A percentile compares a stretch with the other conserved stretches of the same genome.
phyloP scores from a whole-genome alignment of 305 asterid genomes.

The Fraxinus velutina region DNA sequence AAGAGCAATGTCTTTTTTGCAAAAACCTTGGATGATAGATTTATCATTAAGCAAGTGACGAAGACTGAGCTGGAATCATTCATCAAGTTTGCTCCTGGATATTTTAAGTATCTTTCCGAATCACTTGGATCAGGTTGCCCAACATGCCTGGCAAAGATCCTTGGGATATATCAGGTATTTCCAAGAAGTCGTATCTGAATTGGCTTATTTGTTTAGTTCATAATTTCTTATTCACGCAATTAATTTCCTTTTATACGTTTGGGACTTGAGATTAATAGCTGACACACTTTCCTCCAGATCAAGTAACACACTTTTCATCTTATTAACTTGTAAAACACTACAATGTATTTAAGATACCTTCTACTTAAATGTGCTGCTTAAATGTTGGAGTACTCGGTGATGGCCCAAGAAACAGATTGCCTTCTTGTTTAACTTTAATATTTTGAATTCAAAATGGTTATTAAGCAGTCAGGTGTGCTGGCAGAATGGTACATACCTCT shows the following conservation, averaged over 20 bases:
- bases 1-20: slow-evolving; percentile 95
- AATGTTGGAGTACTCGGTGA: background rate
- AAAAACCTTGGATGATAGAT: slow-evolving; percentile 86
- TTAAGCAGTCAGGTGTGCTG: background rate
- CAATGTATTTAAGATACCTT: background rate
- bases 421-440: background rate
- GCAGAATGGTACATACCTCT: background rate
- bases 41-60: slow-evolving; percentile 87
- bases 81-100: slow-evolving; percentile 81
- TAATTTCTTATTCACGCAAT: background rate
- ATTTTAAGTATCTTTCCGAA: slow-evolving; percentile 78
- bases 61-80: slow-evolving; percentile 96
- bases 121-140: slow-evolving; percentile 67
- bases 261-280: background rate
- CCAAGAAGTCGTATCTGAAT: background rate
- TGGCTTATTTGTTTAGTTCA: background rate
- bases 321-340: background rate
- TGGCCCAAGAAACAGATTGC: background rate
- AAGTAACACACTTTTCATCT: background rate
- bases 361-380: background rate
- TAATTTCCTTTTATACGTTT: background rate
- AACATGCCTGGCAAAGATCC: slow-evolving; percentile 85
- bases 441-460: background rate
- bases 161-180: slow-evolving; percentile 92
- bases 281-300: background rate